Evolutionary conservation across 2,329 filamentous ascomycete species (phyloP), one percentile per base, ranked within the genome.

Genomic region (Cladophialophora chaetospira): DNA sequence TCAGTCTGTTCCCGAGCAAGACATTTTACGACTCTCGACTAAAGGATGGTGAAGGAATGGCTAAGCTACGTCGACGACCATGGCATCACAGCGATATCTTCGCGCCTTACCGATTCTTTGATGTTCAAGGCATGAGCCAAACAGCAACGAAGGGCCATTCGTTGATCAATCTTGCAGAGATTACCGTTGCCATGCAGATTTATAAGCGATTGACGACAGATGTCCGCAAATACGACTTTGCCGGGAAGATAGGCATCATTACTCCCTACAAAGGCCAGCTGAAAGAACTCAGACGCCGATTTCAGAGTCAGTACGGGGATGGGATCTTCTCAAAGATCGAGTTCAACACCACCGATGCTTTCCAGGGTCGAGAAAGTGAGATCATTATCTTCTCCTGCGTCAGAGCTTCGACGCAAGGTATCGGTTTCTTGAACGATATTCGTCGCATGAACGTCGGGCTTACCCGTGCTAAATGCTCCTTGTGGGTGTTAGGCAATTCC

Each of bases 311-410:
- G 40, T 97, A 88, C 68, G 91, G 93, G 31, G 83, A 89, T 3
- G 74, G 72, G 0, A 91, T 99, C 63, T 81, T 86, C 21, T 86
- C 88, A 28, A 82, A 82, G 17, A 88, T 99, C 63, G 95, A 99
- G 65, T 99, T 99, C 82, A 99, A 99, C 72, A 99, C 94, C 0
- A 99, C 94, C 0, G 94, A 99, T 75, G 95, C 94, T 15, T 99
- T 97, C 72, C 91, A 99, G 72, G 94, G 94, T 61, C 86, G 95
- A 65, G 94, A 99, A 73, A 94, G 91, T 68, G 94, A 99, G 70
- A 88, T 99, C 62, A 97, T 99, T 72, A 97, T 99, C 63, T 99
- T 99, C 77, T 97, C 94, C 36, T 99, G 95, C 72, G 94, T 99
- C 60, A 87, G 94, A 76, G 93, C 94, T 19, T 93, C 88, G 26